Evolutionary conservation across 179 eudicot genomes (phyloP), one percentile per base, ranked within the genome.

Genomic region (Beta corolliflora): DNA sequence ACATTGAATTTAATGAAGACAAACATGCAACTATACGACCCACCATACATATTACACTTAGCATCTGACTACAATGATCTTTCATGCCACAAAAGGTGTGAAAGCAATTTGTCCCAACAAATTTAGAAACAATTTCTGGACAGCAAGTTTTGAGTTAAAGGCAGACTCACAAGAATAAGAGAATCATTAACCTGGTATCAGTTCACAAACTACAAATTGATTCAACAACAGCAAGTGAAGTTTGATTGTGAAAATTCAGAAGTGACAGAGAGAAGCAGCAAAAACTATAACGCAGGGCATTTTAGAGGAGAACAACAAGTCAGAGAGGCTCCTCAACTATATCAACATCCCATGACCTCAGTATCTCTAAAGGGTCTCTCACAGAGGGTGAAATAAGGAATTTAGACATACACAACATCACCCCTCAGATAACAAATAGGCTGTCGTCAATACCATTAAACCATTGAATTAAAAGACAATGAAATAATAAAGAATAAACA

Each of bases 231-330:
- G 46, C 19, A 64, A 77, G 36, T 6, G 23, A 46, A 63, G 23
- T 18, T 56, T 56, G 64, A 59, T 59, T 5, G 31, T 59, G 64
- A 15, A 9, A 59, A 59, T 7, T 59, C n/a, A 23, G 21, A 56
- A 14, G 3, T 14, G 45, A 77, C 59, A 76, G 79, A 76, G 41
- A 78, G 58, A 19, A 77, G 44, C 75, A 78, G 54, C 63, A 63
- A 45, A 29, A 14, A 58, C 69, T 14, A 31, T 53, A 16, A 71
- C 68, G 61, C 29, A n/a, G 25, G 46, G 29, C 46, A 60, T 21
- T 71, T 29, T 44, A 58, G 69, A 15, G 56, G 60, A 71, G 54
- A 9, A 48, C 8, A 7, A 3, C 59, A 72, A 71, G 14, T 70
- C 48, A 67, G 29, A 71, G 74, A 71, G 55, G 16, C 3, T 0